phyloP scores from a whole-genome alignment of 2,329 filamentous ascomycete species.

The Didymella arachidicola region DNA sequence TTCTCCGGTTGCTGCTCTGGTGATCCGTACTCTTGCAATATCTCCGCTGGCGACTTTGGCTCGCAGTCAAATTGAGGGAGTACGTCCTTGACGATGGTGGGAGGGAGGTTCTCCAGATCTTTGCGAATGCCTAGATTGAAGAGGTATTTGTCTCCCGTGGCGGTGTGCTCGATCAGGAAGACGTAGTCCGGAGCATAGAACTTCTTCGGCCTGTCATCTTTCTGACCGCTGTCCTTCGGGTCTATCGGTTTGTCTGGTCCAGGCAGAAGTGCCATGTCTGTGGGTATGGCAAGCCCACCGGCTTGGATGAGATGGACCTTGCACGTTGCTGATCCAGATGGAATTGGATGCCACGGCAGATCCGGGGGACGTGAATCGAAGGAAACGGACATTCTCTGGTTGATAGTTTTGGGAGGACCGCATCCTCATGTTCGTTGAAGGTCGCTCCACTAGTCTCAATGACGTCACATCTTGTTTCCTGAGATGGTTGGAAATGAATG shows the following conservation, averaged over 20 bases:
- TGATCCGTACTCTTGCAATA: conserved; percentile 36
- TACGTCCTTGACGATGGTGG: conserved; percentile 51
- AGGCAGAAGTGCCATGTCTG: conserved; percentile 56
- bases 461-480: not conserved
- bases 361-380: conserved; percentile 9
- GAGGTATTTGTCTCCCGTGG: conserved; percentile 51
- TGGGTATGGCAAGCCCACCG: conserved; percentile 55
- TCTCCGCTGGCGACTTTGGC: conserved; percentile 39
- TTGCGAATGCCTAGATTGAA: conserved; percentile 65
- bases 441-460: not conserved
- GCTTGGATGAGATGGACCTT: conserved; percentile 48
- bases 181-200: conserved; percentile 44
- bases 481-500: not conserved
- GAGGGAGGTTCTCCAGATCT: conserved; percentile 53
- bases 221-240: conserved; percentile 50
- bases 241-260: conserved; percentile 53
- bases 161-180: conserved; percentile 40
- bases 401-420: not conserved
- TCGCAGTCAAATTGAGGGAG: conserved; percentile 50
- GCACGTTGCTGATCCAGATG: conserved; percentile 34
- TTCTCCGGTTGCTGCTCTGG: conserved; percentile 48
- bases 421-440: not conserved
- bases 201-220: conserved; percentile 27
- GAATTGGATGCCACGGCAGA: conserved; percentile 40
- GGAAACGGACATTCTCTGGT: not conserved